A percentile compares a stretch with the other conserved stretches of the same genome.
Evolutionary conservation across 148 eudicot species (phyloP).

Genomic region (Nepenthes gracilis): DNA sequence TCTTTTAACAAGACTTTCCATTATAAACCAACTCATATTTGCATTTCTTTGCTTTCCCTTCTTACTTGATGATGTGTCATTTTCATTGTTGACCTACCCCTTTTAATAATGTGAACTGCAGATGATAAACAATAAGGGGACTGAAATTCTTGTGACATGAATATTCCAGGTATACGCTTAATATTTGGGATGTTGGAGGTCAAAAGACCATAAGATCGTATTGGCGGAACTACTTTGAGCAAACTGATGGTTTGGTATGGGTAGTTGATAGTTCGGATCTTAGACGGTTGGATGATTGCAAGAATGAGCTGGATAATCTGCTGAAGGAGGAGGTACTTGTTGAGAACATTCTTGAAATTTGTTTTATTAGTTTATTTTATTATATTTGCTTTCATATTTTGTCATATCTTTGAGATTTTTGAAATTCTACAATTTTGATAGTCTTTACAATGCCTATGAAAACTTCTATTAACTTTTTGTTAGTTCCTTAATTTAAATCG

Average conservation of each 20-base stretch:
- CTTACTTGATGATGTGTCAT: too few relatives aligned
- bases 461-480: too few relatives aligned
- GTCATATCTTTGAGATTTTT: not conserved
- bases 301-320: slow-evolving; percentile 69
- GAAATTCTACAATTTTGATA: too few relatives aligned
- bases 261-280: slow-evolving; percentile 98
- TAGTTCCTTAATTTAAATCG: too few relatives aligned
- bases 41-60: too few relatives aligned
- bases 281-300: slow-evolving; percentile 84
- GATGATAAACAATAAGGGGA: not conserved
- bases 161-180: slow-evolving; percentile 60
- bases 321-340: slow-evolving; percentile 84
- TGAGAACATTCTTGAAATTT: not conserved
- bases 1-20: too few relatives aligned
- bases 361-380: not conserved
- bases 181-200: slow-evolving; percentile 99
- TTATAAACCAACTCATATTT: too few relatives aligned
- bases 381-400: not conserved
- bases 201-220: slow-evolving; percentile 93
- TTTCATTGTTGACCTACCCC: too few relatives aligned
- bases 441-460: too few relatives aligned
- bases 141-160: slow-evolving; percentile 1
- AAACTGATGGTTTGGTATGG: slow-evolving; percentile 98
- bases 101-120: not conserved
- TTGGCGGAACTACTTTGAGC: slow-evolving; percentile 99